Base-by-base conservation (phyloP, 768 basidiomycete species). In the Auriculariales sp. region DNA sequence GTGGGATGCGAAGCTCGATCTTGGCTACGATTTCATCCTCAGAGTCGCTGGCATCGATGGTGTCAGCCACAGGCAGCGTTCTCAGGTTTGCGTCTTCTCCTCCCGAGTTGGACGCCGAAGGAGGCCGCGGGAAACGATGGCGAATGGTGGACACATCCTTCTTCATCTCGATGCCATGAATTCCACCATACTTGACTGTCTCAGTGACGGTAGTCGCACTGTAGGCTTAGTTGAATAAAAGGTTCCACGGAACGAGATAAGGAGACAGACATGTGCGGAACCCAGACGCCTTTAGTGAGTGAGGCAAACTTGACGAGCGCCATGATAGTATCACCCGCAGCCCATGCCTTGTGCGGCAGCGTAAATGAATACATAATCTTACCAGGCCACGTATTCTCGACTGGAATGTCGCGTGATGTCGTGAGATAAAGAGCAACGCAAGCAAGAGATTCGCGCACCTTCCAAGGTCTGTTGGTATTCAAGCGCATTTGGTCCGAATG, bases 391-490 rank as follows among this genome's bases (percentile, higher is more conserved):
- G 91, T 92, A 63, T 93, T 95, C 64, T 95, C 88, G 55, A 89
- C 82, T 44, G 39, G 10, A 15, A 7, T 15, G 31, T n/a, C 15
- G 4, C 2, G 28, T 14, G 22, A 32, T 27, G 6, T n/a, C 32
- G 34, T 12, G 28, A 25, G 17, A 22, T 11, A 28, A 14, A 22
- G 9, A 53, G 57, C 68, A 47, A 71, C 67, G 19, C 19, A 1
- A 28, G 39, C 5, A 7, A 44, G 7, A 3, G 39, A 7, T 3
- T 19, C 14, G 15, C 39, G 5, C 27, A 25, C 39, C 39, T 63
- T 98, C 94, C 51, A 95, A 74, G 2, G 90, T 90, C 61, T 97
- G 92, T 58, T 90, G 93, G 69, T 89, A 97, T 63, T 97, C 94
- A 57, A 95, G 75, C 0, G 93, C 83, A 53, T 92, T 90, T 1